Base-by-base conservation (phyloP, 352 stramenopile species). In the Globisporangium carolinianum region DNA sequence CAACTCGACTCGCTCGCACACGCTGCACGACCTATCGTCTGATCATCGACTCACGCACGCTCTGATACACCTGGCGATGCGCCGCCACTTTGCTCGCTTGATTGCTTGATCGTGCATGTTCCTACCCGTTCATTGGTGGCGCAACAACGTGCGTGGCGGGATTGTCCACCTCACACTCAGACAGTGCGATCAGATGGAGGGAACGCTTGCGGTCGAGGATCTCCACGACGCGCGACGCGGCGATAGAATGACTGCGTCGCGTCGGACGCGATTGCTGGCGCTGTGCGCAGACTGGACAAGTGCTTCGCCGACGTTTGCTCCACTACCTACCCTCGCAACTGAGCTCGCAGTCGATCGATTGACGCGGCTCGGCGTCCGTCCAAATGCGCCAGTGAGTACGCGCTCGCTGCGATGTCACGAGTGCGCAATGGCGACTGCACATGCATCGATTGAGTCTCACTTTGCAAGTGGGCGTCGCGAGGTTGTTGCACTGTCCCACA, bases 151-250 rank as follows among this genome's bases (percentile, higher is more conserved):
- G 42, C 11, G 42, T 32, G n/a, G 11, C 42, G 12, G n/a, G 11
- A 47, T 47, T 47, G 42, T 47, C 42, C 42, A 47, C 42, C 42
- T 47, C 42, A 47, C 42, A 47, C 42, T 47, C 42, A 47, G 42
- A 47, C 42, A 47, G 42, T 10, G 42, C 42, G 42, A 47, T 47
- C 42, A 47, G 42, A 47, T 47, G 11, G n/a, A 7, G 11, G 10
- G 11, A 11, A 15, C 42, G 42, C 42, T 32, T 2, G 24, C 24
- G 24, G 24, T 32, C 24, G 24, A 32, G 24, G 24, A 32, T 11
- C 10, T 46, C 41, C 41, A 14, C 41, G 2, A 47, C 42, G 4
- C 42, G 42, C 42, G 11, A 47, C 42, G 42, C 42, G 42, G 41
- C 42, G 42, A 47, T 15, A 47, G 12, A 12, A 47, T 4, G 41